phyloP scores from a whole-genome alignment of 768 basidiomycete genomes.

The Hydnum rufescens region DNA sequence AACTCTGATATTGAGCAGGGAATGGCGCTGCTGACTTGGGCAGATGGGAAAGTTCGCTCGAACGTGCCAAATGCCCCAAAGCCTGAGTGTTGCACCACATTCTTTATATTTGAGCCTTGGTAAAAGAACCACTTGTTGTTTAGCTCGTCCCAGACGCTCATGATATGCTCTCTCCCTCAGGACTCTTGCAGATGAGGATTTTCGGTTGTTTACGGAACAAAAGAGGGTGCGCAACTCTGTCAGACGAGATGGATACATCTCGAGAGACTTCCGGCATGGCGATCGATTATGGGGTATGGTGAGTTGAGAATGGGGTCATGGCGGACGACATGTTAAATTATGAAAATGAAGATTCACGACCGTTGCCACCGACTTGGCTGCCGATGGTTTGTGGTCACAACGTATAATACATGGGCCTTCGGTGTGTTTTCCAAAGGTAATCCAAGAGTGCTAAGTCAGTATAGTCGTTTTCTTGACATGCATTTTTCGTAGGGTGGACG shows the following conservation, averaged over 20 bases:
- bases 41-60: neutral
- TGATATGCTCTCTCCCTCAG: too few relatives aligned
- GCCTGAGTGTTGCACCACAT: neutral
- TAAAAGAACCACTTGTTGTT: neutral
- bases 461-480: too few relatives aligned
- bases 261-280: neutral
- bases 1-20: neutral
- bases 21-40: neutral
- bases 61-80: neutral
- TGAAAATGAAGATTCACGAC: slow-evolving; percentile 6
- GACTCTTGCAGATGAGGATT: neutral
- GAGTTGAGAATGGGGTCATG: too few relatives aligned
- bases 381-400: slow-evolving; percentile 5
- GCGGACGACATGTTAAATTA: too few relatives aligned
- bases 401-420: slow-evolving; percentile 3
- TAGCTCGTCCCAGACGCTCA: too few relatives aligned
- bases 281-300: neutral
- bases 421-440: slow-evolving; percentile 4
- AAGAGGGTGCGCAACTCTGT: neutral
- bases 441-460: too few relatives aligned
- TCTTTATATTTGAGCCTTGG: neutral
- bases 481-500: neutral
- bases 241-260: neutral
- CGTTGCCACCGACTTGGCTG: neutral
- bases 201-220: neutral